These are phyloP conservation scores for Boeremia exigua DNA, from an alignment of 2,329 filamentous ascomycete species.

Conservation along the genomic window DNA sequence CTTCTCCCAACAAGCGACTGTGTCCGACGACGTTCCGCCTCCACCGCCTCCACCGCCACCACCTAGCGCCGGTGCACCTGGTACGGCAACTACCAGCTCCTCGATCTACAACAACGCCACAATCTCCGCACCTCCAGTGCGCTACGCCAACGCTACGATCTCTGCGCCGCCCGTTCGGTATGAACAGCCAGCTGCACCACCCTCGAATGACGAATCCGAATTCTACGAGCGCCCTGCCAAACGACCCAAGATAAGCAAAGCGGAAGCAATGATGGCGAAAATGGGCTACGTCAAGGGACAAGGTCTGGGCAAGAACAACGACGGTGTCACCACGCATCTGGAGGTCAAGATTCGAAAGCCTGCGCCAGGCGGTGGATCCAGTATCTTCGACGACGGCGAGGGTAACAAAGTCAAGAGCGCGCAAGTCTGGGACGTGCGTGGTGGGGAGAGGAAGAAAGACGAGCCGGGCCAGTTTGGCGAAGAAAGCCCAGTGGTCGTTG, in stretches of 20 bases:
- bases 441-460: constrained; percentile 62
- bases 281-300: constrained; percentile 91
- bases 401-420: constrained; percentile 57
- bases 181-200: constrained; percentile 36
- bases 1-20: constrained; percentile 21
- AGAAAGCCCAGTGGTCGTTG: constrained; percentile 82
- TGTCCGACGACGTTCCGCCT: constrained; percentile 20
- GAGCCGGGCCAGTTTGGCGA: constrained; percentile 49
- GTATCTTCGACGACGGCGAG: constrained; percentile 35
- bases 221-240: constrained; percentile 47
- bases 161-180: constrained; percentile 82
- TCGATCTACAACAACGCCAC: constrained; percentile 53
- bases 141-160: constrained; percentile 72
- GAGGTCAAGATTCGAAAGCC: constrained; percentile 61
- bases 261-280: constrained; percentile 86
- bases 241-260: constrained; percentile 52
- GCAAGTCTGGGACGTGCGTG: constrained; percentile 74
- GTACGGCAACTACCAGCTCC: constrained; percentile 1
- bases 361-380: constrained; percentile 20
- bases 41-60: constrained; percentile 53
- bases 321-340: constrained; percentile 84
- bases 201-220: constrained; percentile 19
- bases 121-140: constrained; percentile 79
- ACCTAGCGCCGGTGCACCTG: constrained; percentile 53
- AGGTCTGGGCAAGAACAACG: constrained; percentile 81